Evolutionary conservation across 805 yeast species (phyloP).

Genomic region (Yamadazyma kitorensis): DNA sequence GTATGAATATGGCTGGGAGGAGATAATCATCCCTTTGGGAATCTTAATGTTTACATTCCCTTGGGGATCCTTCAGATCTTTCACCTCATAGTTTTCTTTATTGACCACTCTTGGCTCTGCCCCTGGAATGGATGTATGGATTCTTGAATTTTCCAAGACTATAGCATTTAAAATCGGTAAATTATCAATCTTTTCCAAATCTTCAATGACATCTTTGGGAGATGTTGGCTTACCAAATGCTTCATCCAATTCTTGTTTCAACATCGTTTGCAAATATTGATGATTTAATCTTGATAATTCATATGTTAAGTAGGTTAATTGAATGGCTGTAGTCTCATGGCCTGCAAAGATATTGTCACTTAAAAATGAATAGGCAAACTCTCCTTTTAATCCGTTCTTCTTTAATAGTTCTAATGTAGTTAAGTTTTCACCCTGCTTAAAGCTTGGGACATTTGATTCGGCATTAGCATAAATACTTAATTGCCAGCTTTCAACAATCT

Average conservation of each 20-base stretch:
- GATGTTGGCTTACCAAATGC: slow-evolving; percentile 29
- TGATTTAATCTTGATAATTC: slow-evolving; percentile 54
- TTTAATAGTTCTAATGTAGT: slow-evolving; percentile 36
- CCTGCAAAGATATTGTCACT: slow-evolving; percentile 74
- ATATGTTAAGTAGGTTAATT: slow-evolving; percentile 57
- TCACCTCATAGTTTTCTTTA: slow-evolving; percentile 20
- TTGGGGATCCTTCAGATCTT: slow-evolving; percentile 36
- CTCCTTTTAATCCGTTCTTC: slow-evolving; percentile 28
- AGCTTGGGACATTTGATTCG: slow-evolving; percentile 27
- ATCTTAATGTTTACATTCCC: slow-evolving; percentile 40
- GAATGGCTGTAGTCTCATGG: slow-evolving; percentile 70
- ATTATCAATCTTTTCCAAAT: slow-evolving; percentile 46
- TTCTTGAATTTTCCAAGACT: slow-evolving; percentile 56
- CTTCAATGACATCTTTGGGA: slow-evolving; percentile 18
- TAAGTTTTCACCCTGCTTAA: slow-evolving; percentile 16
- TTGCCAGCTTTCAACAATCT: slow-evolving; percentile 47
- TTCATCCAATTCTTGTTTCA: slow-evolving; percentile 45
- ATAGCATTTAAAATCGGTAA: slow-evolving; percentile 61
- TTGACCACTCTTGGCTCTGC: slow-evolving; percentile 59
- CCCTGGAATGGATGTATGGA: slow-evolving; percentile 73
- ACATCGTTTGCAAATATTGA: slow-evolving; percentile 41
- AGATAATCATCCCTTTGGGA: slow-evolving; percentile 55
- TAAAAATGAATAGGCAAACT: slow-evolving; percentile 36
- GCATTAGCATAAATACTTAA: slow-evolving; percentile 31
- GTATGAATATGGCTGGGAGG: slow-evolving; percentile 64